Evolutionary conservation across 768 basidiomycete genomes (phyloP).

Genomic region (Mycena metata): DNA sequence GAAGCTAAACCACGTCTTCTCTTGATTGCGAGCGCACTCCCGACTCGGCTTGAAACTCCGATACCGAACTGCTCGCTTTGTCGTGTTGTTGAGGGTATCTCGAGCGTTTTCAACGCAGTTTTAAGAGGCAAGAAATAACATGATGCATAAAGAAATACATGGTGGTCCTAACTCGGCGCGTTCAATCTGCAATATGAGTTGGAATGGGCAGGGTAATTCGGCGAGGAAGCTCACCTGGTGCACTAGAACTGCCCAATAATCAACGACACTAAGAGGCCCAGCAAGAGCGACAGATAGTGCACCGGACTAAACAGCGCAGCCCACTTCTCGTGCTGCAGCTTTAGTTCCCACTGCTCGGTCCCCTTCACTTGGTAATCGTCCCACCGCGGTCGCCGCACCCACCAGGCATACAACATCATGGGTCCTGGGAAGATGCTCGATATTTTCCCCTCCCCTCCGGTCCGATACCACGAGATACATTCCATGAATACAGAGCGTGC

Average conservation of each 20-base stretch:
- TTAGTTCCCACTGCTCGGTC: not conserved
- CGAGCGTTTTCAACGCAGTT: too few relatives aligned
- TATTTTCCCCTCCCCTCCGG: conserved; percentile 52
- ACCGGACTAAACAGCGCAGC: not conserved
- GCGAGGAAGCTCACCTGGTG: too few relatives aligned
- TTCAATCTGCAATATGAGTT: too few relatives aligned
- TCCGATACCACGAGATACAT: conserved; percentile 59
- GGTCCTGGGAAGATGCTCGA: conserved; percentile 57
- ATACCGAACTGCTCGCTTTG: too few relatives aligned
- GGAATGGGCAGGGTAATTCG: too few relatives aligned
- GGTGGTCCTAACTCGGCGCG: too few relatives aligned
- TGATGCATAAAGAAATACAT: too few relatives aligned
- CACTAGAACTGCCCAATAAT: not conserved
- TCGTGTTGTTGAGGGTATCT: too few relatives aligned
- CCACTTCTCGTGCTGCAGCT: conserved; percentile 13
- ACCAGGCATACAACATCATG: conserved; percentile 49
- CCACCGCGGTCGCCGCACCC: conserved; percentile 52
- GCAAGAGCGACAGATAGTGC: not conserved
- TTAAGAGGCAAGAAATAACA: too few relatives aligned
- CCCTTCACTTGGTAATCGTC: conserved; percentile 43
- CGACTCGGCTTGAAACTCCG: too few relatives aligned
- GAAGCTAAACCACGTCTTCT: too few relatives aligned
- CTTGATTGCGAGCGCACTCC: too few relatives aligned
- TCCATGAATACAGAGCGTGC: conserved; percentile 36
- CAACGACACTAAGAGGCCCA: not conserved